phyloP scores from a whole-genome alignment of 306 rosid genomes.

The Dryas drummondii region DNA sequence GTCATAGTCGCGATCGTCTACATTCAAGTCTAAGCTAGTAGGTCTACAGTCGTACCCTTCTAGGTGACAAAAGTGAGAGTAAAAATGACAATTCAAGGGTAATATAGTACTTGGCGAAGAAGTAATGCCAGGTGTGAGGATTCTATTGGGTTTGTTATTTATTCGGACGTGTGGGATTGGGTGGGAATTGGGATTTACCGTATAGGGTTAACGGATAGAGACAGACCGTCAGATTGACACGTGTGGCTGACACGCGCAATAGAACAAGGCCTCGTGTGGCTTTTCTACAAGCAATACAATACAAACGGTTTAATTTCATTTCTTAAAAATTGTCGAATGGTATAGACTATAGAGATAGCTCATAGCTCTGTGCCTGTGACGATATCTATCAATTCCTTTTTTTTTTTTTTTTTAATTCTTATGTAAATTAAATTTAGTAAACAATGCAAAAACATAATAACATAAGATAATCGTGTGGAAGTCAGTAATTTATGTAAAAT shows the following conservation, averaged over 20 bases:
- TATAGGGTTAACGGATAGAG: conserved; percentile 24
- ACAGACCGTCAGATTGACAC: conserved; percentile 42
- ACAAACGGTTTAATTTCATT: too few species aligned
- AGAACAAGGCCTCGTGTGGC: conserved; percentile 33
- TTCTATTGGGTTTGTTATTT: neutral
- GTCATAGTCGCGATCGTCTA: neutral
- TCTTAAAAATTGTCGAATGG: too few species aligned
- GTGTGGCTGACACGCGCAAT: conserved; percentile 33
- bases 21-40: neutral
- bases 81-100: neutral
- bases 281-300: neutral
- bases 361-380: too few species aligned
- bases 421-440: too few species aligned
- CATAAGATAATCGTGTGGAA: too few species aligned
- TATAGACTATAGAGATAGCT: too few species aligned
- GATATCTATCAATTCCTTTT: too few species aligned
- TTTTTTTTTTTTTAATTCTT: too few species aligned
- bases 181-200: conserved; percentile 3
- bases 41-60: neutral
- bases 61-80: neutral
- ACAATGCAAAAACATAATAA: too few species aligned
- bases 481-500: too few species aligned
- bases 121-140: neutral
- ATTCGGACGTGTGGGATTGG: neutral
- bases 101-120: neutral